These are phyloP conservation scores for Termitomyces sp. DNA, from an alignment of 768 basidiomycete genomes.

Conservation along the genomic window DNA sequence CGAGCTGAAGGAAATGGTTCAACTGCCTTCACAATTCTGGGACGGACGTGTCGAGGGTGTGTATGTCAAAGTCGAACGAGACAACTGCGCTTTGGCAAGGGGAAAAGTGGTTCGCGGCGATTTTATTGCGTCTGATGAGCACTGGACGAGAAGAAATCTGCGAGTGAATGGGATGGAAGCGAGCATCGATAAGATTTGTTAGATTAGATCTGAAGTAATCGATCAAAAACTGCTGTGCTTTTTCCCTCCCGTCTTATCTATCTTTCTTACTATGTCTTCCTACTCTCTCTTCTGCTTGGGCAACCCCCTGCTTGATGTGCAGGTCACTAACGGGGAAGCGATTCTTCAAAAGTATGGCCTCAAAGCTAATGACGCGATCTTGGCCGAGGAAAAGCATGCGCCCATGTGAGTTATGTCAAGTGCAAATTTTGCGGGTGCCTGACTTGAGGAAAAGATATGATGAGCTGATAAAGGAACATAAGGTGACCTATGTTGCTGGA, in stretches of 20 bases:
- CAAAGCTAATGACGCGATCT: constrained; percentile 92
- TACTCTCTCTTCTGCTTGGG: constrained; percentile 78
- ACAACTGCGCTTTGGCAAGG: constrained; percentile 32
- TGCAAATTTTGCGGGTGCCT: neutral
- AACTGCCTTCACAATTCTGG: constrained; percentile 34
- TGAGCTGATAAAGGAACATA: constrained; percentile 69
- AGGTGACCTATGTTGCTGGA: constrained; percentile 90
- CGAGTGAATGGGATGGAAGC: constrained; percentile 27
- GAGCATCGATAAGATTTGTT: constrained; percentile 21
- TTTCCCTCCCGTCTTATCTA: neutral
- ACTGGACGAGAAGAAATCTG: constrained; percentile 42
- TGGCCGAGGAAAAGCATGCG: constrained; percentile 84
- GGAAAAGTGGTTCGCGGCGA: constrained; percentile 55
- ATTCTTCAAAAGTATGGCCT: constrained; percentile 87
- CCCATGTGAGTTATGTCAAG: constrained; percentile 55
- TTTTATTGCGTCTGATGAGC: constrained; percentile 59
- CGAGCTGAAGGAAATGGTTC: constrained; percentile 40
- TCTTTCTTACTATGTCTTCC: constrained; percentile 34
- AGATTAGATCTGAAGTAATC: constrained; percentile 8
- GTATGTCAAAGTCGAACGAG: constrained; percentile 49
- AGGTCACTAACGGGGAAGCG: constrained; percentile 79
- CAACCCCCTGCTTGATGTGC: constrained; percentile 95
- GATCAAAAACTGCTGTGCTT: constrained; percentile 2
- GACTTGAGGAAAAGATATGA: constrained; percentile 59
- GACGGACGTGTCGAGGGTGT: constrained; percentile 50